Conservation (phyloP, 2,329 filamentous ascomycete species). For the Aspergillus tanneri region DNA sequence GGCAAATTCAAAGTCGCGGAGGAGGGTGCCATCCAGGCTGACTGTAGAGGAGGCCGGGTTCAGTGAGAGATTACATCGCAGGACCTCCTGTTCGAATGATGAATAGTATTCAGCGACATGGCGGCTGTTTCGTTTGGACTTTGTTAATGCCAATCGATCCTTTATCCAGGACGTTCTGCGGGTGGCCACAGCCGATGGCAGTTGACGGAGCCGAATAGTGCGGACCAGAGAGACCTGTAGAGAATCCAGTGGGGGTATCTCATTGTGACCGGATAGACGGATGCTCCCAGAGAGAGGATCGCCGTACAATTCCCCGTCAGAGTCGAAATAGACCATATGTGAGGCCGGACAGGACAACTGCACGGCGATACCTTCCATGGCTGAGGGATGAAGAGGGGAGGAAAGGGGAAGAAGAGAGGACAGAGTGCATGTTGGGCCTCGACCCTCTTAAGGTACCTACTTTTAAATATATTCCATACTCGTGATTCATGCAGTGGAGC, state of each 20-base stretch:
- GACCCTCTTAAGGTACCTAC: no score
- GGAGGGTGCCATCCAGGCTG: background rate
- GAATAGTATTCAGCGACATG: no score
- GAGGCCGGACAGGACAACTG: background rate
- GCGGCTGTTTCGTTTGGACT: no score
- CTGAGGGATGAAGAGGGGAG: no score
- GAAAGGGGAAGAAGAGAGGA: background rate
- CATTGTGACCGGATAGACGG: background rate
- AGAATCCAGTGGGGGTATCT: background rate
- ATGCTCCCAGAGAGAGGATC: background rate
- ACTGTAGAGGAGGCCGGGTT: background rate
- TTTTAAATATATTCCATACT: no score
- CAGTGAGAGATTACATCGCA: background rate
- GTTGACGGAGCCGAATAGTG: background rate
- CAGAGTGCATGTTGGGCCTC: no score
- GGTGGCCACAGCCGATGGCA: background rate
- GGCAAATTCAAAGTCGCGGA: background rate
- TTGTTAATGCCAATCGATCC: background rate
- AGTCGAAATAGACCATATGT: background rate
- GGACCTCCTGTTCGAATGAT: background rate
- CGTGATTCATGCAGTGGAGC: no score
- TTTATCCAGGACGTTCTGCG: background rate
- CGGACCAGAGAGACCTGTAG: background rate
- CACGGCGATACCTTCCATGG: background rate
- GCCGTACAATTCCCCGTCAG: background rate